Conservation (phyloP, 2,329 filamentous ascomycete genomes). For the Hymenoscyphus fructigenus region DNA sequence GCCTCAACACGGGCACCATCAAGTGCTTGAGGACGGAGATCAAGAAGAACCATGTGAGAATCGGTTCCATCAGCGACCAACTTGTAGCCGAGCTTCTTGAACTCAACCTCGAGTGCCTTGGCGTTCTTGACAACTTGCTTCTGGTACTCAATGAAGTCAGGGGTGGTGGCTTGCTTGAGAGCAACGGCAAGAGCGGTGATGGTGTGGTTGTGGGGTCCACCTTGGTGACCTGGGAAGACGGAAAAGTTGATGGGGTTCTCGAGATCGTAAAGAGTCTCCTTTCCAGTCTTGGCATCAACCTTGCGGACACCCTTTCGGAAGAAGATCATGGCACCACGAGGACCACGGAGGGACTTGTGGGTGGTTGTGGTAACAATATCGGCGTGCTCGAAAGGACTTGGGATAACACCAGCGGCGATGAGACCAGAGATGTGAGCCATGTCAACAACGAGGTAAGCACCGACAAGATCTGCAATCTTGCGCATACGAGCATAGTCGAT, state of each 20-base stretch:
- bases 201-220: slow-evolving; percentile 98
- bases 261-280: slow-evolving; percentile 87
- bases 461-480: slow-evolving; percentile 89
- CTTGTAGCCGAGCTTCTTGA: slow-evolving; percentile 88
- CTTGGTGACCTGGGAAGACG: slow-evolving; percentile 98
- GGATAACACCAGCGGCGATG: slow-evolving; percentile 88
- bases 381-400: slow-evolving; percentile 86
- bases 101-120: slow-evolving; percentile 80
- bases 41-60: slow-evolving; percentile 94
- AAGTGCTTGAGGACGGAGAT: slow-evolving; percentile 81
- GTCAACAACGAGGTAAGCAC: slow-evolving; percentile 92
- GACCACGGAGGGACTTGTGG: slow-evolving; percentile 97
- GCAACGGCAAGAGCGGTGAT: slow-evolving; percentile 96
- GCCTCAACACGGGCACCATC: slow-evolving; percentile 95
- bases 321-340: slow-evolving; percentile 99
- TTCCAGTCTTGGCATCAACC: slow-evolving; percentile 85
- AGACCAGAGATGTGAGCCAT: slow-evolving; percentile 99
- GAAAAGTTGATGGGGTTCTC: slow-evolving; percentile 98
- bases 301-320: slow-evolving; percentile 96
- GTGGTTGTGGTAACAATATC: slow-evolving; percentile 98
- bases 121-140: slow-evolving; percentile 89
- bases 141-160: slow-evolving; percentile 94
- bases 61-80: slow-evolving; percentile 95
- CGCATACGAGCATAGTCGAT: slow-evolving; percentile 98
- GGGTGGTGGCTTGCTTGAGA: slow-evolving; percentile 85